Conservation (phyloP, 2,329 filamentous ascomycete genomes). For the Stagonosporopsis vannaccii region DNA sequence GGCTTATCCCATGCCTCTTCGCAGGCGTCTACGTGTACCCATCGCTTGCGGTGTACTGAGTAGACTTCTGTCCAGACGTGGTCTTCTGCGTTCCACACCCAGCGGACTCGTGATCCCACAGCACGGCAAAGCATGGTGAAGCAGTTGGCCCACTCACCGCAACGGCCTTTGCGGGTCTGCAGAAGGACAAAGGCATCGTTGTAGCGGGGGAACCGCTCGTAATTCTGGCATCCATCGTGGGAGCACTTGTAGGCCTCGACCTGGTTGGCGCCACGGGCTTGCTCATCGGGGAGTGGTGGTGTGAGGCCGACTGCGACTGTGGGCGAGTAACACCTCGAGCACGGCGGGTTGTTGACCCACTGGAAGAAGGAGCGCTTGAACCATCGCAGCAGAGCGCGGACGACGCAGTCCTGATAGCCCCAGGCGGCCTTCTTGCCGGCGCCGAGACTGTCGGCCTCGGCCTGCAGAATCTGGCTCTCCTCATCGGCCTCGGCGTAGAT, state of each 20-base stretch:
- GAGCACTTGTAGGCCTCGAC: conserved; percentile 94
- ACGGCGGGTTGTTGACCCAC: conserved; percentile 95
- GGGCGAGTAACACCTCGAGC: conserved; percentile 79
- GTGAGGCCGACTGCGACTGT: conserved; percentile 86
- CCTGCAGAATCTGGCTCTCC: conserved; percentile 85
- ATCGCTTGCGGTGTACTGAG: conserved; percentile 89
- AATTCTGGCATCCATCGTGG: conserved; percentile 73
- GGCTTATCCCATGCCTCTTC: conserved; percentile 97
- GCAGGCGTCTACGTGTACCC: conserved; percentile 96
- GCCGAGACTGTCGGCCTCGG: conserved; percentile 86
- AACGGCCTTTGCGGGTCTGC: conserved; percentile 83
- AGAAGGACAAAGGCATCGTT: conserved; percentile 93
- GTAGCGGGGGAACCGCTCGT: conserved; percentile 91
- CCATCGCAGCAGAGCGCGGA: conserved; percentile 90
- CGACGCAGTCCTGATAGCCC: conserved; percentile 97
- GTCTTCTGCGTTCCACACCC: conserved; percentile 98
- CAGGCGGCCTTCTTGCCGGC: conserved; percentile 82
- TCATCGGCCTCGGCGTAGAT: conserved; percentile 96
- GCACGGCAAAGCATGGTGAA: conserved; percentile 98
- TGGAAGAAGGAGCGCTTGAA: conserved; percentile 95
- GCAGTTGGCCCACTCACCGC: conserved; percentile 97
- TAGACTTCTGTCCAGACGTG: conserved; percentile 98
- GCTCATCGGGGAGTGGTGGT: conserved; percentile 85
- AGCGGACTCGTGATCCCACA: conserved; percentile 87
- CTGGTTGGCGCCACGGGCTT: conserved; percentile 81